Conservation (phyloP, 1,139 yeast genomes). For the Taiozyma sp. region DNA sequence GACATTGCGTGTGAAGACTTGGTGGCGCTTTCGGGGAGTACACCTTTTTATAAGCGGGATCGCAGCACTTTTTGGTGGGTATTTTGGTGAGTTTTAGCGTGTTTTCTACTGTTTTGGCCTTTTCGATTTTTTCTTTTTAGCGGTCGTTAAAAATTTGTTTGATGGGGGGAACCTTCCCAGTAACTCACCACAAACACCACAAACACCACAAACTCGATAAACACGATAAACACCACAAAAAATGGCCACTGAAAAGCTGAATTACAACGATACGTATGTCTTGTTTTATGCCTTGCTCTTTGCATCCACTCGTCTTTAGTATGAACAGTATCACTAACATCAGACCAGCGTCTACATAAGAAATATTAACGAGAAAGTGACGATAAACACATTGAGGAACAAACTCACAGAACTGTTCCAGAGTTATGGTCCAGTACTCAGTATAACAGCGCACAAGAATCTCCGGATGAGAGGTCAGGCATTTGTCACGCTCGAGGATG, state of each 20-base stretch:
- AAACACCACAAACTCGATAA: neutral
- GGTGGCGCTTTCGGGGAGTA: no score
- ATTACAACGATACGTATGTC: conserved; percentile 18
- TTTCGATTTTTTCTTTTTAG: neutral
- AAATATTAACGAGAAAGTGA: conserved; percentile 68
- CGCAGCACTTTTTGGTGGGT: neutral
- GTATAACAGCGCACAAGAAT: conserved; percentile 56
- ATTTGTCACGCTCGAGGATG: conserved; percentile 56
- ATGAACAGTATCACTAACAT: neutral
- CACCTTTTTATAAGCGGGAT: no score
- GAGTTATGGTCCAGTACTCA: conserved; percentile 44
- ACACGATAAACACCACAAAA: no score
- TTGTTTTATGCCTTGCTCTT: no score
- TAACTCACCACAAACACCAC: neutral
- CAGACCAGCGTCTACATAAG: conserved; percentile 30
- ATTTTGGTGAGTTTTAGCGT: neutral
- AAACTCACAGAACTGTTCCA: conserved; percentile 39
- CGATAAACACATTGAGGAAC: conserved; percentile 43
- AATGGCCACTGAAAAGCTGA: neutral
- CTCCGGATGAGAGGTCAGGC: conserved; percentile 79
- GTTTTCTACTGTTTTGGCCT: neutral
- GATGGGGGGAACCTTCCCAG: no score
- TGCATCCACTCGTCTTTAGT: no score
- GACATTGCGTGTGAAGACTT: neutral
- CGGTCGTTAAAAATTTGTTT: no score